Evolutionary conservation across 202 grass and related monocot genomes (phyloP).

Genomic region (Zoysia matrella): DNA sequence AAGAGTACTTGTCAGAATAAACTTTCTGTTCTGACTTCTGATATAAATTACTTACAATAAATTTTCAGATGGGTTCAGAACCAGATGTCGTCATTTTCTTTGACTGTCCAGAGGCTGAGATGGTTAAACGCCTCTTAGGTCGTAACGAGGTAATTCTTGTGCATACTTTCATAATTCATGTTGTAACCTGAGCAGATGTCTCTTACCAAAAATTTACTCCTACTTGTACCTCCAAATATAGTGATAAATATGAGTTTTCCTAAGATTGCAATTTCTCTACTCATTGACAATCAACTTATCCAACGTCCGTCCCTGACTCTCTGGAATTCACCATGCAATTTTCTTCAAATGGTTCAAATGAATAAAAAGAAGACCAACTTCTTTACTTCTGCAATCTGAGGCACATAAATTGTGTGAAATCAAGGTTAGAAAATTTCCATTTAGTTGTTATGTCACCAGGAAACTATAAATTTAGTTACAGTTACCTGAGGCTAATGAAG

Average conservation of each 20-base stretch:
- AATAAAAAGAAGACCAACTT: slow-evolving; percentile 1
- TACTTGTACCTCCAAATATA: neutral
- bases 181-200: no score
- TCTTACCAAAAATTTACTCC: neutral
- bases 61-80: slow-evolving; percentile 79
- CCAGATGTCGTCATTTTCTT: slow-evolving; percentile 92
- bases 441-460: neutral
- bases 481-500: neutral
- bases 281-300: neutral
- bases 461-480: neutral
- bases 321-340: slow-evolving; percentile 5
- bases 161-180: no score
- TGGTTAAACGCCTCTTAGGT: slow-evolving; percentile 81
- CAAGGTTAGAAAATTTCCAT: neutral
- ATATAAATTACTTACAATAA: slow-evolving; percentile 4
- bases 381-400: neutral
- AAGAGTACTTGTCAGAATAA: no score
- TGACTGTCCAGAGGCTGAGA: slow-evolving; percentile 89
- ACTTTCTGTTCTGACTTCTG: neutral
- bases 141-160: slow-evolving; percentile 79
- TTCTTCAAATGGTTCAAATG: slow-evolving; percentile 21
- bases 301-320: neutral
- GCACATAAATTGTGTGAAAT: neutral
- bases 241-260: neutral
- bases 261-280: neutral